phyloP scores from a whole-genome alignment of 345 rosid genomes.

The Hevea brasiliensis region DNA sequence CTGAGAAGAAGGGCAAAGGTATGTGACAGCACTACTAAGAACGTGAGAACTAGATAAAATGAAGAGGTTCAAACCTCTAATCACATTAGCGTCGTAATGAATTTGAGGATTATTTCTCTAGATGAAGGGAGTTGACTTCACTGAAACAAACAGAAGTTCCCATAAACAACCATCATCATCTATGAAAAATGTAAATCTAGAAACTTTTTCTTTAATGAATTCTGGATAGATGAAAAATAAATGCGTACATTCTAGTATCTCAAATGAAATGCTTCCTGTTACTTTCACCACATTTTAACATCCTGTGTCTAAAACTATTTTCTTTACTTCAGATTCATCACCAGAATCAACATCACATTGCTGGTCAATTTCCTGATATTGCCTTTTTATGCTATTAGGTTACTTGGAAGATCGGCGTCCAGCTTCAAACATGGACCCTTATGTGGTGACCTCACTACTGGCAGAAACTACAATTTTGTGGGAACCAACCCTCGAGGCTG shows the following conservation, averaged over 20 bases:
- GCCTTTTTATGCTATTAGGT: slow-evolving; percentile 38
- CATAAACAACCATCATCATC: not conserved
- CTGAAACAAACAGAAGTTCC: not conserved
- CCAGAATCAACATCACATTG: slow-evolving; percentile 4
- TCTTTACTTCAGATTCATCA: too few relatives aligned
- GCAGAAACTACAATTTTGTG: slow-evolving; percentile 76
- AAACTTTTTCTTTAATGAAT: too few relatives aligned
- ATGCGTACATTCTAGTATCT: too few relatives aligned
- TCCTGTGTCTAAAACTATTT: too few relatives aligned
- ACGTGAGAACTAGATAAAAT: too few relatives aligned
- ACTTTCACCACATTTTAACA: too few relatives aligned
- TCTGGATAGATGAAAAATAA: too few relatives aligned
- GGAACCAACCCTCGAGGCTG: slow-evolving; percentile 83
- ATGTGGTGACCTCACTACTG: slow-evolving; percentile 62
- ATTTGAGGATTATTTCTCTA: not conserved
- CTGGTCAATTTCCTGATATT: slow-evolving; percentile 19
- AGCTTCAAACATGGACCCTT: slow-evolving; percentile 95
- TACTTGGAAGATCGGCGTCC: slow-evolving; percentile 92
- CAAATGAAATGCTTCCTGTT: too few relatives aligned
- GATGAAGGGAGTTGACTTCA: not conserved
- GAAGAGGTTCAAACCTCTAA: not conserved
- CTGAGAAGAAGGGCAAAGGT: slow-evolving; percentile 94
- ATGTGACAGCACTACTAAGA: not conserved
- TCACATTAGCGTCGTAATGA: too few relatives aligned
- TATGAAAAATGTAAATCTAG: too few relatives aligned